Percentiles rank a stretch among this genome's conserved stretches.
phyloP scores from a whole-genome alignment of 139 green algal genomes.

The Chlorella sp. region DNA sequence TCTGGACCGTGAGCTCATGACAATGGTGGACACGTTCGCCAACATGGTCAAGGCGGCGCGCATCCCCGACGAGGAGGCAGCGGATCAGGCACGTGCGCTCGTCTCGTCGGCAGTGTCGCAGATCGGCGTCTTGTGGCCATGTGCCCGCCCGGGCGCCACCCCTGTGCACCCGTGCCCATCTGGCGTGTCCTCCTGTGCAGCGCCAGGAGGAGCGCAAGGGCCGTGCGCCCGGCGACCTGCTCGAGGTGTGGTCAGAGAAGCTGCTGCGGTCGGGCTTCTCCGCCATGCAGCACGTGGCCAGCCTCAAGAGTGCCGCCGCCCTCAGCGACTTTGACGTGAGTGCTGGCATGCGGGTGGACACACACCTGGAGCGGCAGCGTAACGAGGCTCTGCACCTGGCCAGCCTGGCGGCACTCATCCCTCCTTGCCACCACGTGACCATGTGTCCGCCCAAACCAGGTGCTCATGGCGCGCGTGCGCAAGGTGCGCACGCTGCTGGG shows the following conservation, averaged over 20 bases:
- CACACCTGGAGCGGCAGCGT: too few species aligned
- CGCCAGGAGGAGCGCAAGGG: background rate
- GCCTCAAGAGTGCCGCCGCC: constrained; percentile 27
- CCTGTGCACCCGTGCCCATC: too few species aligned
- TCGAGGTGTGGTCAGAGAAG: constrained; percentile 37
- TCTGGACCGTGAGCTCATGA: constrained; percentile 20
- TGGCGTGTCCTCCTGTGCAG: too few species aligned
- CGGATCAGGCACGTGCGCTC: too few species aligned
- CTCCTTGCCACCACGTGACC: too few species aligned
- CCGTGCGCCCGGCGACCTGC: constrained; percentile 22
- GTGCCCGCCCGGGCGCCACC: too few species aligned
- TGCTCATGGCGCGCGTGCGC: constrained; percentile 16
- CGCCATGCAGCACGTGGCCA: constrained; percentile 17
- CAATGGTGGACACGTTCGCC: constrained; percentile 26
- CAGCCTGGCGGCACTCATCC: too few species aligned
- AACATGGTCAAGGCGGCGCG: constrained; percentile 19
- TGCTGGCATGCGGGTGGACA: background rate
- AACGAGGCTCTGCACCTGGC: too few species aligned
- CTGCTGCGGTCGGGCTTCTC: constrained; percentile 25
- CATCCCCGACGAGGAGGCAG: constrained; percentile 29
- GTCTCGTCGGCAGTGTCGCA: too few species aligned
- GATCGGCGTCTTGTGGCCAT: too few species aligned
- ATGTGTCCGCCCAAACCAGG: background rate
- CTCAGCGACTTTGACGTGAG: constrained; percentile 19
- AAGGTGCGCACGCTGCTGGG: constrained; percentile 8